phyloP scores from a whole-genome alignment of 208 protist genomes.

The Polymyxa betae region DNA sequence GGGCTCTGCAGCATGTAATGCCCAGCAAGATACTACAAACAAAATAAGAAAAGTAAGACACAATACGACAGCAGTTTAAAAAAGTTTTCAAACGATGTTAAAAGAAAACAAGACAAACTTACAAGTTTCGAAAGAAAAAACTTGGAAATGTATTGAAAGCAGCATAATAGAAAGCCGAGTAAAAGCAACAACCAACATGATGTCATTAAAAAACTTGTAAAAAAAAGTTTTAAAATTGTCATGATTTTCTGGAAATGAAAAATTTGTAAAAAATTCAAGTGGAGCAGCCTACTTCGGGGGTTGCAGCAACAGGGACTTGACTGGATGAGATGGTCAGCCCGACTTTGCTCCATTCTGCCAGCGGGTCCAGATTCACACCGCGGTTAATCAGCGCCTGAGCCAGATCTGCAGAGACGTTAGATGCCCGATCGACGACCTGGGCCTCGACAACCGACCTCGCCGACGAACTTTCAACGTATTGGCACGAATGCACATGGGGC shows the following conservation, averaged over 20 bases:
- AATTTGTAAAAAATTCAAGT: too few species aligned
- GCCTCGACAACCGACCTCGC: not conserved
- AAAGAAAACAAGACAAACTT: not conserved
- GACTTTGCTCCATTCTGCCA: constrained; percentile 87
- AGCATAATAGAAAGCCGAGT: too few species aligned
- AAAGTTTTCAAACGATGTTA: not conserved
- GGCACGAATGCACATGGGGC: constrained; percentile 96
- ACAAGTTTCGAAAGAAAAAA: constrained; percentile 79
- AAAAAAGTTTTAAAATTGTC: too few species aligned
- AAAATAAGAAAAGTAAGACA: constrained; percentile 52
- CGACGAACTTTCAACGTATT: constrained; percentile 91
- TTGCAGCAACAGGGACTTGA: constrained; percentile 45
- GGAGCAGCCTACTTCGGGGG: not conserved
- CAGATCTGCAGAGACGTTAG: constrained; percentile 42
- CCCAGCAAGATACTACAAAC: constrained; percentile 93
- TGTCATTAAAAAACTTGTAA: too few species aligned
- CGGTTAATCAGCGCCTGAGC: constrained; percentile 85
- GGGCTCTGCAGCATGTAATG: constrained; percentile 98
- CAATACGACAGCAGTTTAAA: not conserved
- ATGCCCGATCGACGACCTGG: not conserved
- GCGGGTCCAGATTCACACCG: constrained; percentile 95
- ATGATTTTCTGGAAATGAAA: too few species aligned
- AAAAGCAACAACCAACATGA: too few species aligned
- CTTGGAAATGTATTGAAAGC: too few species aligned
- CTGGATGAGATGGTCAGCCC: constrained; percentile 89